Percentiles rank a stretch among this genome's conserved stretches.
phyloP scores from a whole-genome alignment of 192 early-diverging fungal genomes.

The Backusella sp. region DNA sequence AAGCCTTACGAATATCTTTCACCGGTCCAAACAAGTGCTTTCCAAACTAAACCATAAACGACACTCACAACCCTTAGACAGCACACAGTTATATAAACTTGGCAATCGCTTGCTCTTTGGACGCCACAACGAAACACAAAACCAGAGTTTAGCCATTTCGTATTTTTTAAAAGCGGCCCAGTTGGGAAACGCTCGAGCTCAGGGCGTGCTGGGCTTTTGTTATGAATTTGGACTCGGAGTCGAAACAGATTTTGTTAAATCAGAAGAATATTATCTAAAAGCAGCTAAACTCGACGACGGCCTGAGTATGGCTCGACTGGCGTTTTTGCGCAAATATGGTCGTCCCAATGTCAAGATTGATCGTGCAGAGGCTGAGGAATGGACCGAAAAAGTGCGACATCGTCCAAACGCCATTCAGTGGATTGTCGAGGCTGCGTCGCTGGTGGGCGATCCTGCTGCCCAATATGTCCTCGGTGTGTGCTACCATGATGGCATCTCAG shows the following conservation, averaged over 20 bases:
- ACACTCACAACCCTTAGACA: background rate
- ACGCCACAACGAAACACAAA: constrained; percentile 5
- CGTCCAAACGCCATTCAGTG: constrained; percentile 53
- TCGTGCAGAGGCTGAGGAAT: constrained; percentile 78
- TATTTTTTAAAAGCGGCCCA: constrained; percentile 41
- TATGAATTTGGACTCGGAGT: constrained; percentile 85
- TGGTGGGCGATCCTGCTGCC: constrained; percentile 67
- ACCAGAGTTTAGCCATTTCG: constrained; percentile 18
- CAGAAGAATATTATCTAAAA: constrained; percentile 65
- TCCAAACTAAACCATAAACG: constrained; percentile 10
- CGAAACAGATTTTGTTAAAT: constrained; percentile 51
- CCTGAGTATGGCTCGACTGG: constrained; percentile 65
- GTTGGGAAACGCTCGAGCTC: constrained; percentile 42
- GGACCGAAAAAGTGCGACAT: constrained; percentile 56
- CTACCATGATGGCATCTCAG: constrained; percentile 63
- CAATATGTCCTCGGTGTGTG: constrained; percentile 79
- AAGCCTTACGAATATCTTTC: background rate
- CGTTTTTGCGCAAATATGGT: constrained; percentile 80
- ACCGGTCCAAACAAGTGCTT: background rate
- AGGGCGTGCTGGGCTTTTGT: constrained; percentile 76
- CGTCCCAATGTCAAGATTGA: constrained; percentile 78
- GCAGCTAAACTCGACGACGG: constrained; percentile 62
- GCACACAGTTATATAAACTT: constrained; percentile 13
- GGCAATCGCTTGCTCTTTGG: constrained; percentile 29
- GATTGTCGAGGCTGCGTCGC: constrained; percentile 60